phyloP scores from a whole-genome alignment of 2,329 filamentous ascomycete species.

The Capronia americana region DNA sequence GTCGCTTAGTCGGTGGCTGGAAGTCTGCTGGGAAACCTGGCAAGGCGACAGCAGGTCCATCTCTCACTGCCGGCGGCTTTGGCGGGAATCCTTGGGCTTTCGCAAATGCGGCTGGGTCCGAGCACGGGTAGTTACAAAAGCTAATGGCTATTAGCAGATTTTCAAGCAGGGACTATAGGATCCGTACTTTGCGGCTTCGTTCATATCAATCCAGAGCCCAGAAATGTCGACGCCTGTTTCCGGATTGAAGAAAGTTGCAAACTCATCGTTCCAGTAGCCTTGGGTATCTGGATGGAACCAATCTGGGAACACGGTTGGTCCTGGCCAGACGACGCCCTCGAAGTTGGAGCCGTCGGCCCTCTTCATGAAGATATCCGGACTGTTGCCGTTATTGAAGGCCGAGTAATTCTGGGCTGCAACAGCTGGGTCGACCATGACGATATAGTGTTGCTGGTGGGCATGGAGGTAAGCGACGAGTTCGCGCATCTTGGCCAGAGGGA shows the following conservation, averaged over 20 bases:
- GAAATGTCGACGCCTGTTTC: slow-evolving; percentile 75
- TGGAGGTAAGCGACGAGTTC: slow-evolving; percentile 72
- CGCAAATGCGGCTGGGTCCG: slow-evolving; percentile 60
- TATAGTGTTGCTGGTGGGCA: slow-evolving; percentile 69
- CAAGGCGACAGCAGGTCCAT: slow-evolving; percentile 58
- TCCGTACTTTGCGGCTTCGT: slow-evolving; percentile 57
- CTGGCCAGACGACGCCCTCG: slow-evolving; percentile 46
- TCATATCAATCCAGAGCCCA: slow-evolving; percentile 78
- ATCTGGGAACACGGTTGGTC: slow-evolving; percentile 71
- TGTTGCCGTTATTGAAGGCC: slow-evolving; percentile 66
- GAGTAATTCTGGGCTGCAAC: slow-evolving; percentile 57
- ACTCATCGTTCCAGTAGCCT: slow-evolving; percentile 73
- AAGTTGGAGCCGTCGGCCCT: slow-evolving; percentile 49
- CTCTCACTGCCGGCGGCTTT: slow-evolving; percentile 66
- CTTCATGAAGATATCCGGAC: slow-evolving; percentile 54
- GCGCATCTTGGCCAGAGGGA: slow-evolving; percentile 58
- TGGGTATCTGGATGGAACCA: slow-evolving; percentile 74
- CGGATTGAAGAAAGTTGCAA: slow-evolving; percentile 68
- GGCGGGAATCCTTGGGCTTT: slow-evolving; percentile 59
- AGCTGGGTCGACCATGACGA: slow-evolving; percentile 75
- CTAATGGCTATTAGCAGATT: slow-evolving; percentile 7
- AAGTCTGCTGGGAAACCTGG: slow-evolving; percentile 73
- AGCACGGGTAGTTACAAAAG: slow-evolving; percentile 64
- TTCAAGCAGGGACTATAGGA: not conserved
- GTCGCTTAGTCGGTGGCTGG: slow-evolving; percentile 57